These are phyloP conservation scores for Ustilago esculenta DNA, from an alignment of 1,284 basidiomycete genomes.

Conservation along the genomic window DNA sequence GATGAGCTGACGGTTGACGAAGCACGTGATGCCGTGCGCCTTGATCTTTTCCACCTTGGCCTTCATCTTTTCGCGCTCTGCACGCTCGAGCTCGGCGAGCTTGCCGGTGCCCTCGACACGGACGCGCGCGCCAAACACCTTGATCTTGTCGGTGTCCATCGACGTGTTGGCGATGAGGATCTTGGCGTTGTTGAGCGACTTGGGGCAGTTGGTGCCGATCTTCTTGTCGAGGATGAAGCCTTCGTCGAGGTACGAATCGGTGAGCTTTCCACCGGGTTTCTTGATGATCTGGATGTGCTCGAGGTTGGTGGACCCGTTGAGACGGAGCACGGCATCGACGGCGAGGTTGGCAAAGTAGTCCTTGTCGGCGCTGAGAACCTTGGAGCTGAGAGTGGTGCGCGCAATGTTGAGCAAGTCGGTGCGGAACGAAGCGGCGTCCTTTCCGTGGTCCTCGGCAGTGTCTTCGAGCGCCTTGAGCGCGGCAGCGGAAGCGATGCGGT, in stretches of 20 bases:
- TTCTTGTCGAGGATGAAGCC: conserved; percentile 98
- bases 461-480: conserved; percentile 85
- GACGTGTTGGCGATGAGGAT: conserved; percentile 98
- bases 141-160: conserved; percentile 99
- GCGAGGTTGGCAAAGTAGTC: conserved; percentile 98
- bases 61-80: conserved; percentile 99
- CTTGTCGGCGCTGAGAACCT: conserved; percentile 96
- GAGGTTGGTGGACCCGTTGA: conserved; percentile 94
- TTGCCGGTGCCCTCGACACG: conserved; percentile 96
- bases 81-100: conserved; percentile 95
- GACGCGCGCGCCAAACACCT: conserved; percentile 95
- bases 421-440: conserved; percentile 80
- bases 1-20: conserved; percentile 97
- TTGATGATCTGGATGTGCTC: conserved; percentile 99
- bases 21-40: conserved; percentile 93
- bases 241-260: conserved; percentile 97
- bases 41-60: conserved; percentile 95
- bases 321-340: conserved; percentile 91
- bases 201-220: conserved; percentile 93
- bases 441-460: conserved; percentile 80
- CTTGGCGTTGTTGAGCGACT: conserved; percentile 91
- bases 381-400: conserved; percentile 92
- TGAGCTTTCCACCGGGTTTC: conserved; percentile 97
- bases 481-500: conserved; percentile 86
- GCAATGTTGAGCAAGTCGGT: conserved; percentile 96